Percentiles rank a stretch among this genome's conserved stretches.
phyloP scores from a whole-genome alignment of 139 green algal genomes.

The Tetraselmis striata region DNA sequence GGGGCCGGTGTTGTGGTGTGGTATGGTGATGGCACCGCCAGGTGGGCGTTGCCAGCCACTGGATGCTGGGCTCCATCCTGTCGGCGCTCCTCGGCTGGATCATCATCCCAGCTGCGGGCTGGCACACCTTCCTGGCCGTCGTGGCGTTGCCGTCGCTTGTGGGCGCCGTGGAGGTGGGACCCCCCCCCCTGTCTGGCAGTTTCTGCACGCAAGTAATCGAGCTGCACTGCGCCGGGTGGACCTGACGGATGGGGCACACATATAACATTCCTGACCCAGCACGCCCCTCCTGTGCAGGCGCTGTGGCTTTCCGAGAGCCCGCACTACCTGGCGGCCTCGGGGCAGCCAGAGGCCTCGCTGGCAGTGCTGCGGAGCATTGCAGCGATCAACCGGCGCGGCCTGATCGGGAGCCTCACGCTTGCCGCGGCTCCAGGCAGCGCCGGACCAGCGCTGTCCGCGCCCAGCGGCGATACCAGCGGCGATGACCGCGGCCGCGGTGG shows the following conservation, averaged over 20 bases:
- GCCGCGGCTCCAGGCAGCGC: too few species aligned
- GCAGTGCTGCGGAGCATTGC: not conserved
- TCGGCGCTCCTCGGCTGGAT: slow-evolving; percentile 32
- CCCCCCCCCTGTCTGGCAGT: not conserved
- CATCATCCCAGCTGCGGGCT: slow-evolving; percentile 28
- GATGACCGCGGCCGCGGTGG: not conserved
- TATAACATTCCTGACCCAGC: too few species aligned
- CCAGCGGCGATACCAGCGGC: too few species aligned
- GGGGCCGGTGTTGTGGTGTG: not conserved
- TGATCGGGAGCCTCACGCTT: too few species aligned
- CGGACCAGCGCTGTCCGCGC: too few species aligned
- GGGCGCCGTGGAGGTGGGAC: not conserved
- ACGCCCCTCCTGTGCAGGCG: too few species aligned
- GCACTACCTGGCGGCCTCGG: not conserved
- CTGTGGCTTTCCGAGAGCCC: not conserved
- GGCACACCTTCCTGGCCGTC: slow-evolving; percentile 32
- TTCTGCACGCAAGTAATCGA: not conserved
- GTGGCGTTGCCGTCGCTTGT: slow-evolving; percentile 20
- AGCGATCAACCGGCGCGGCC: not conserved
- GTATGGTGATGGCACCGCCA: not conserved
- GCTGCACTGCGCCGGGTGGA: too few species aligned
- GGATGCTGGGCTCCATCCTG: slow-evolving; percentile 47
- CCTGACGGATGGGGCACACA: too few species aligned
- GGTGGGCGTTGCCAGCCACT: slow-evolving; percentile 24
- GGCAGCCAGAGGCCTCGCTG: not conserved